Conservation (phyloP, 164 flowering plant species). For the Aristolochia fimbriata region DNA sequence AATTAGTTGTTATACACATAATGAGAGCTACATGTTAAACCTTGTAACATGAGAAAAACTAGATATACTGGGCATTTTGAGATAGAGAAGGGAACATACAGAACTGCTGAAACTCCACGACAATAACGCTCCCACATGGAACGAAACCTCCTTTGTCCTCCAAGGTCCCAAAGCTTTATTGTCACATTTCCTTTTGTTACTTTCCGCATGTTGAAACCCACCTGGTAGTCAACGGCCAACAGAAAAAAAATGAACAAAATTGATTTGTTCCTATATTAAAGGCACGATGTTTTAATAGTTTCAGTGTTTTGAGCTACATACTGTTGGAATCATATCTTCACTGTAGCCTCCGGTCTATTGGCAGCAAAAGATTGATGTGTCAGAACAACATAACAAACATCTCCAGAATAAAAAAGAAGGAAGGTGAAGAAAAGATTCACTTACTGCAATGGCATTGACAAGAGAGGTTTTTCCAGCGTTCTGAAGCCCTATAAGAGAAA, state of each 20-base stretch:
- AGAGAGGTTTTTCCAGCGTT: slow-evolving; percentile 97
- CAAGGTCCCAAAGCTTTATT: slow-evolving; percentile 96
- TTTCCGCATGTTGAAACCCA: slow-evolving; percentile 95
- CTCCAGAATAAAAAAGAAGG: too few relatives aligned
- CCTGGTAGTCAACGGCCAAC: slow-evolving; percentile 23
- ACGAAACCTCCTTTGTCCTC: slow-evolving; percentile 96
- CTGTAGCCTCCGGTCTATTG: slow-evolving; percentile 90
- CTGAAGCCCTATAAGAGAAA: slow-evolving; percentile 89
- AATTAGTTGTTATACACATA: too few relatives aligned
- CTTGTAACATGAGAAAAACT: too few relatives aligned
- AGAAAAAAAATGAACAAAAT: too few relatives aligned
- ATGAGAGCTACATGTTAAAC: too few relatives aligned
- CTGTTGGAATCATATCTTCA: slow-evolving; percentile 98
- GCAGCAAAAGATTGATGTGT: not conserved
- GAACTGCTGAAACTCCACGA: slow-evolving; percentile 90
- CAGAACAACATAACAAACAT: too few relatives aligned
- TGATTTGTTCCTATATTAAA: not conserved
- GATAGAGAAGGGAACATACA: slow-evolving; percentile 29
- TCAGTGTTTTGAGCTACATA: slow-evolving; percentile 21
- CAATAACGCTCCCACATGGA: slow-evolving; percentile 99
- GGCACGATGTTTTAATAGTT: too few relatives aligned
- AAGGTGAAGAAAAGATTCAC: slow-evolving; percentile 12
- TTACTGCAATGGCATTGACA: slow-evolving; percentile 88
- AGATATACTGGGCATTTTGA: not conserved
- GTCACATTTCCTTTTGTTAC: slow-evolving; percentile 94